Percentiles rank a stretch among this genome's conserved stretches.
These are phyloP conservation scores for Lenwebbia sp. DNA, from an alignment of 345 rosid genomes.

Conservation along the genomic window DNA sequence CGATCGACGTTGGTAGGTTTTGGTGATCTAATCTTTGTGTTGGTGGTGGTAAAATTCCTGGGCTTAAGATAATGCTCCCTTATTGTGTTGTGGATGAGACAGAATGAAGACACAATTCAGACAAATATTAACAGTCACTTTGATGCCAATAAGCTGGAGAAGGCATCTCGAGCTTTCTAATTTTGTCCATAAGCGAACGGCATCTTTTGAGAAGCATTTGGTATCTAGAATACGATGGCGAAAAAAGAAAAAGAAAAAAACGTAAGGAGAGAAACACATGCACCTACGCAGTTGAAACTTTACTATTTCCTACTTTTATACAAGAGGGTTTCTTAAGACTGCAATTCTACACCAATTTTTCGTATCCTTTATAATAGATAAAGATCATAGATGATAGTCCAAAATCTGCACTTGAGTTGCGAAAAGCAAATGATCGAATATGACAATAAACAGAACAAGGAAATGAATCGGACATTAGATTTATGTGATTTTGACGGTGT, in stretches of 20 bases:
- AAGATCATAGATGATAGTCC: neutral
- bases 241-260: no score
- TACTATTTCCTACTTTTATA: no score
- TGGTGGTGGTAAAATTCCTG: neutral
- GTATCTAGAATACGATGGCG: neutral
- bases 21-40: neutral
- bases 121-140: neutral
- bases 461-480: neutral
- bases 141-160: neutral
- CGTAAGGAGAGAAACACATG: no score
- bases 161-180: neutral
- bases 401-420: neutral
- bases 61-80: neutral
- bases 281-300: no score
- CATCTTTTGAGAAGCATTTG: neutral
- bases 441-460: neutral
- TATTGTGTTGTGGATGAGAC: neutral
- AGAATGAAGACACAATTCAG: neutral
- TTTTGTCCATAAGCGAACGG: neutral
- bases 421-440: neutral
- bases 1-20: neutral
- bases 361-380: no score
- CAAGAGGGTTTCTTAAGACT: no score
- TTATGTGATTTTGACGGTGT: neutral
- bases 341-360: no score